Evolutionary conservation across 1,139 yeast genomes (phyloP).

Genomic region (Hyphopichia khmerensis): DNA sequence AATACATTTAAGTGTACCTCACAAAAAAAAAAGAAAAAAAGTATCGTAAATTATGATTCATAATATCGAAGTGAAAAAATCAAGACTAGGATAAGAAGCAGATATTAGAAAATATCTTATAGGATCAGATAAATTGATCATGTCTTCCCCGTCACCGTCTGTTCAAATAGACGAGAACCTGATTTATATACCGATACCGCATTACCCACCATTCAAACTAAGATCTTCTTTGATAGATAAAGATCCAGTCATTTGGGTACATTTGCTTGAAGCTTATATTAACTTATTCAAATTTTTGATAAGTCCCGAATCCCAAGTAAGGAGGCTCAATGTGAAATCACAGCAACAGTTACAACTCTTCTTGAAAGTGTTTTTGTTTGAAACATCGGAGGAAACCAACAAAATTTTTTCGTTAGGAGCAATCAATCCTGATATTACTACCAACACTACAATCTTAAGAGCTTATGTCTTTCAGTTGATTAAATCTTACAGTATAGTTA

Average conservation of each 20-base stretch:
- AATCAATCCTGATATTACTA: slow-evolving; percentile 63
- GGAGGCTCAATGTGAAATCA: slow-evolving; percentile 47
- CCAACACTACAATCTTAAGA: slow-evolving; percentile 49
- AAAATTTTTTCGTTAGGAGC: slow-evolving; percentile 67
- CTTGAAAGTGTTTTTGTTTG: slow-evolving; percentile 54
- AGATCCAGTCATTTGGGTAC: slow-evolving; percentile 83
- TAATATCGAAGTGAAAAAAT: no score
- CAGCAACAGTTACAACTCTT: slow-evolving; percentile 59
- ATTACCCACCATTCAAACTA: slow-evolving; percentile 70
- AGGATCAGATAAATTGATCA: no score
- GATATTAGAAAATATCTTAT: no score
- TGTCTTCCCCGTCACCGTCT: not conserved
- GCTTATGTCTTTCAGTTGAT: slow-evolving; percentile 53
- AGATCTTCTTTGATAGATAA: slow-evolving; percentile 73
- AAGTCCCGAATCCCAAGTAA: slow-evolving; percentile 21
- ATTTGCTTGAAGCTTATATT: slow-evolving; percentile 63
- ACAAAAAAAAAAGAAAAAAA: no score
- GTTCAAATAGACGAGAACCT: not conserved
- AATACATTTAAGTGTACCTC: no score
- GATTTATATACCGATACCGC: slow-evolving; percentile 54
- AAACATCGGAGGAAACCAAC: slow-evolving; percentile 58
- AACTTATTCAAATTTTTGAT: slow-evolving; percentile 47
- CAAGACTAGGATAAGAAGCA: no score
- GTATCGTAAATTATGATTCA: no score
- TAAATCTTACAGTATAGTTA: slow-evolving; percentile 51